Base-by-base conservation (phyloP, 1,284 basidiomycete species). In the Anthracocystis walkeri region DNA sequence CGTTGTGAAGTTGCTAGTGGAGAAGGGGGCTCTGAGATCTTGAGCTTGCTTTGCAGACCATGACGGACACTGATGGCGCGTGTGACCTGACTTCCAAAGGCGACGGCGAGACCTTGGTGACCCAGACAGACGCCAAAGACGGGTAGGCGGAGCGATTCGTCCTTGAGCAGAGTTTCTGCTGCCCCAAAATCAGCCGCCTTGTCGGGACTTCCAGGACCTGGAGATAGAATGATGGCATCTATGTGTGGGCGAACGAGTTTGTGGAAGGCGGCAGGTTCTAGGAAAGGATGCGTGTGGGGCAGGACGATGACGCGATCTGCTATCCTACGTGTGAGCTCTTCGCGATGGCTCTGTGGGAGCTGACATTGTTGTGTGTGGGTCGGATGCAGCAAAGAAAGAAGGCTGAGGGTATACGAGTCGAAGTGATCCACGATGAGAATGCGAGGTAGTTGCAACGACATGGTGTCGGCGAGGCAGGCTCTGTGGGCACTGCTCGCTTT, bases 71-170 rank as follows among this genome's bases (percentile, higher is more conserved):
- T 65, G 42, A 46, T 40, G 45, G 79, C 63, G 8, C 75, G 66
- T 3, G 54, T 65, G 27, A 82, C 67, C 14, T 53, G 58, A 0
- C 90, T 94, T 12, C 94, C 94, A 75, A 90, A 90, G 55, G 91
- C 91, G 8, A 92, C 88, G 0, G 90, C 92, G 38, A 98, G 88
- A 65, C 94, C 95, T 85, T 98, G 96, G 59, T 95, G 89, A 0
- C 96, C 96, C 12, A 98, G 88, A 82, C 95, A 98, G 4, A 98
- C 91, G 2, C 93, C 93, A 67, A 95, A 92, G 45, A 93, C 89
- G 1, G 93, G 93, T 1, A 92, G 63, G 35, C 88, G 59, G 14
- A 74, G 61, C 5, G 44, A 52, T n/a, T 62, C 56, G 11, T 74
- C 46, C 25, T 70, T 76, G 29, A 84, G 70, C 27, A 84, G 56